Percentiles rank a stretch among this genome's conserved stretches.
These are phyloP conservation scores for Salisapilia sapeloensis DNA, from an alignment of 352 stramenopile genomes.

Conservation along the genomic window DNA sequence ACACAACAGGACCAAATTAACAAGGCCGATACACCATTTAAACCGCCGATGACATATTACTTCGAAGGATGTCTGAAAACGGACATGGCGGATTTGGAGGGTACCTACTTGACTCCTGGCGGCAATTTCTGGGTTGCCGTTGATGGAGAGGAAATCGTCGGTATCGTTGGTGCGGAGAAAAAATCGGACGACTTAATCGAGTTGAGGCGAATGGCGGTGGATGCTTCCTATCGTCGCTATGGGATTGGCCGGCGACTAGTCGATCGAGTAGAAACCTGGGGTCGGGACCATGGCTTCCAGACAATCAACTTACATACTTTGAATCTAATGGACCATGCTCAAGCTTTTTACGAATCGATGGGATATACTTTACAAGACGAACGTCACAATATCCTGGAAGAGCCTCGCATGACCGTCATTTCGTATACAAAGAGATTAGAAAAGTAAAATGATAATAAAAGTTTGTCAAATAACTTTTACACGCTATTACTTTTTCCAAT, in stretches of 20 bases:
- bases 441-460: too few relatives aligned
- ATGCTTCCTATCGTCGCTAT: conserved; percentile 10
- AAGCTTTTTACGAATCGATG: conserved; percentile 11
- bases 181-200: conserved; percentile 10
- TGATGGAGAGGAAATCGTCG: conserved; percentile 4
- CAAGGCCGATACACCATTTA: conserved; percentile 2
- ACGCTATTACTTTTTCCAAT: too few relatives aligned
- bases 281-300: conserved; percentile 3
- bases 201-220: conserved; percentile 27
- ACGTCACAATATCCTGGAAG: too few relatives aligned
- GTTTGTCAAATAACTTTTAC: too few relatives aligned
- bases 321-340: conserved; percentile 8
- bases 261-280: conserved; percentile 18
- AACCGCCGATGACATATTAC: conserved; percentile 10
- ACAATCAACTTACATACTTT: conserved; percentile 18
- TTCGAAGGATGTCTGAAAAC: conserved; percentile 7
- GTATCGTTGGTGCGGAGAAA: conserved; percentile 13
- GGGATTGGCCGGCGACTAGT: conserved; percentile 19
- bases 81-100: conserved; percentile 16
- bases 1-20: conserved; percentile 4
- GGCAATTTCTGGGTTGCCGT: conserved; percentile 33
- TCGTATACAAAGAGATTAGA: too few relatives aligned
- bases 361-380: too few relatives aligned
- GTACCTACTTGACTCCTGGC: conserved; percentile 14
- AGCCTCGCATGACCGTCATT: too few relatives aligned